Conservation (phyloP, 352 stramenopile species). For the Globisporangium recalcitrans region DNA sequence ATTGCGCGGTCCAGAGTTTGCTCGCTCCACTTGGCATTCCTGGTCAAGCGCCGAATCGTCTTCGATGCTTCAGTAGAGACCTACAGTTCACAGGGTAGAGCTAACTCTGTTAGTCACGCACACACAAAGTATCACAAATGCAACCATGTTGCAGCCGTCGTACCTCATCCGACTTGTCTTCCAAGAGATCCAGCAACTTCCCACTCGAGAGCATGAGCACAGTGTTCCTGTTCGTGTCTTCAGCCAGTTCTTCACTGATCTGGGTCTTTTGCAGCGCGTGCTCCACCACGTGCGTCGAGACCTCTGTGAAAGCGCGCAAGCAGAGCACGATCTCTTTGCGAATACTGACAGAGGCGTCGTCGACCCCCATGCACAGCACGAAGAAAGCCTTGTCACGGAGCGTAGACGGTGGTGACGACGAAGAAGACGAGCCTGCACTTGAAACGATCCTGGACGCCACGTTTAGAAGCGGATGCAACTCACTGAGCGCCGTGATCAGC, state of each 20-base stretch:
- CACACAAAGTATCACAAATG: background rate
- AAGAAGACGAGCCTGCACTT: background rate
- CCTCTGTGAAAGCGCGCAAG: constrained; percentile 26
- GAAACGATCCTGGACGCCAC: constrained; percentile 24
- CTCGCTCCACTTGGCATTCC: constrained; percentile 23
- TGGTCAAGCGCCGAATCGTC: constrained; percentile 34
- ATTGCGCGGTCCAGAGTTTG: constrained; percentile 37
- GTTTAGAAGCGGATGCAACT: constrained; percentile 23
- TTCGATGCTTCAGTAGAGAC: constrained; percentile 45
- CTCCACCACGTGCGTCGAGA: constrained; percentile 22
- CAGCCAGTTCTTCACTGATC: constrained; percentile 39
- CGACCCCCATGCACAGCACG: constrained; percentile 37
- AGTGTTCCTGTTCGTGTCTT: constrained; percentile 34
- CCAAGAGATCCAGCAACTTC: constrained; percentile 49
- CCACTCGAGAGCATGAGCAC: constrained; percentile 61
- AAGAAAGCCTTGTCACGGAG: constrained; percentile 40
- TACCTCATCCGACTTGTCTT: constrained; percentile 37
- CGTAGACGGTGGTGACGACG: constrained; percentile 1
- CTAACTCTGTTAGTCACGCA: background rate
- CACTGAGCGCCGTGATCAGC: constrained; percentile 23
- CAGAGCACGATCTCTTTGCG: constrained; percentile 34
- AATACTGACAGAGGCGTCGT: constrained; percentile 28
- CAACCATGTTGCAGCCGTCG: background rate
- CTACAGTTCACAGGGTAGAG: constrained; percentile 2
- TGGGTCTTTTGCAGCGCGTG: constrained; percentile 48